Evolutionary conservation across 148 eudicot genomes (phyloP), one percentile per base, ranked within the genome.

Genomic region (Spergularia marina): DNA sequence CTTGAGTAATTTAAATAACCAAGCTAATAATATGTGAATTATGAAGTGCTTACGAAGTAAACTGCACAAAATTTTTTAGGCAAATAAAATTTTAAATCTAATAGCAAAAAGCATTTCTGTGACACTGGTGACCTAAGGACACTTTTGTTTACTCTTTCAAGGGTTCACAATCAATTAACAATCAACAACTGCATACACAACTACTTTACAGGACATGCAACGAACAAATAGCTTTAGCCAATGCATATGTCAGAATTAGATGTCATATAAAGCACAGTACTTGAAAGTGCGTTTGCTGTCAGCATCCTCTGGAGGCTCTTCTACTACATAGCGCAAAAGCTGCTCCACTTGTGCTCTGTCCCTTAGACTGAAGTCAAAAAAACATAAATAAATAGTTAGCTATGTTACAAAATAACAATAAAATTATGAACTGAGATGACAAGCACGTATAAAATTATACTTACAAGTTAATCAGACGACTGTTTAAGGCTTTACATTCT

Each of bases 401-500:
- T 61, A 65, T 7, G 0, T 39, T 40, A 10, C 15, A 25, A 20
- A 7, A 17, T 7, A 36, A 25, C 20, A 34, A 6, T 21, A 52
- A 20, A 55, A 6, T 20, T 69, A 76, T 21, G 18, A 64, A 20
- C 54, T 4, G 34, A 80, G 30, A 71, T 20, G 67, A 23, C 25
- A 68, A 58, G 74, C 59, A 56, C 61, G 62, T 6, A 65, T 56
- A 57, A 36, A 47, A n/a, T 16, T 34, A 13, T 53, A 74, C 71
- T 84, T 95, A 95, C 99, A 95, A 92, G 84, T 95, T 95, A 72
- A 95, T 95, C 65, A 95, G 90, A 65, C 99, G 97, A 71, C 96
- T 92, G 76, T 95, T 95, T 66, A 92, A 83, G 61, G 97, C 92
- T 85, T 95, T 95, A 97, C 99, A 95, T 86, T 95, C 99, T 87